These are phyloP conservation scores for Phialophora verrucosa DNA, from an alignment of 2,329 filamentous ascomycete species.

Conservation along the genomic window DNA sequence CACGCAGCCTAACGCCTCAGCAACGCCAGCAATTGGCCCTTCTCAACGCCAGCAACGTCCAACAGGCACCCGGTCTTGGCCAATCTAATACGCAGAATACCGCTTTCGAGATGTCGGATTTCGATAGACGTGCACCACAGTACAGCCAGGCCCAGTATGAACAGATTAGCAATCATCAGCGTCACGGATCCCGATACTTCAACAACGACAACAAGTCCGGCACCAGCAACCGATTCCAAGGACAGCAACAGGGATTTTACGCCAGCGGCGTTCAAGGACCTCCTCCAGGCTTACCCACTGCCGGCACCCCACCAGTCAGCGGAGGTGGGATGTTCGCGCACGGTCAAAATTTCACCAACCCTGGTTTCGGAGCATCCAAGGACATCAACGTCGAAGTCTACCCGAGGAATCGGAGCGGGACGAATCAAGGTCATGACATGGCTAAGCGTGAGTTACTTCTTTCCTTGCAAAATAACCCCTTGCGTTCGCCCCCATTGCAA, in stretches of 20 bases:
- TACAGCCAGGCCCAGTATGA: conserved; percentile 68
- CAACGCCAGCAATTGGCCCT: conserved; percentile 76
- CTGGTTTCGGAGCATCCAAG: conserved; percentile 69
- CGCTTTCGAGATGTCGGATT: conserved; percentile 45
- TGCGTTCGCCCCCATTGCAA: conserved; percentile 75
- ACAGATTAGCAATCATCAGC: conserved; percentile 70
- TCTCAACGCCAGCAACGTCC: conserved; percentile 63
- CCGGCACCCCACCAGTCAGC: conserved; percentile 84
- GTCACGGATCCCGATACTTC: conserved; percentile 83
- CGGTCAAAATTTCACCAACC: conserved; percentile 76
- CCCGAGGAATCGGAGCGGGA: conserved; percentile 70
- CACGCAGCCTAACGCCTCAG: conserved; percentile 77
- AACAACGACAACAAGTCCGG: conserved; percentile 68
- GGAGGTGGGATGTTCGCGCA: conserved; percentile 86
- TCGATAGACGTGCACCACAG: conserved; percentile 59
- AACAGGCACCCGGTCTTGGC: conserved; percentile 64
- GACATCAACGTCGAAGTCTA: conserved; percentile 76
- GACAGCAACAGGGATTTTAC: conserved; percentile 69
- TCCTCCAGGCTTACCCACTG: conserved; percentile 92
- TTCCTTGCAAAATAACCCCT: conserved; percentile 86
- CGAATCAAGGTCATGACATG: conserved; percentile 76
- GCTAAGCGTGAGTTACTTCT: conserved; percentile 99
- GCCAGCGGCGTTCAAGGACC: conserved; percentile 86
- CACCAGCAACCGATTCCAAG: conserved; percentile 48
- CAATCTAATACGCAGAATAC: conserved; percentile 44